Base-by-base conservation (phyloP, 1,284 basidiomycete species). In the Sanghuangporus weigelae region DNA sequence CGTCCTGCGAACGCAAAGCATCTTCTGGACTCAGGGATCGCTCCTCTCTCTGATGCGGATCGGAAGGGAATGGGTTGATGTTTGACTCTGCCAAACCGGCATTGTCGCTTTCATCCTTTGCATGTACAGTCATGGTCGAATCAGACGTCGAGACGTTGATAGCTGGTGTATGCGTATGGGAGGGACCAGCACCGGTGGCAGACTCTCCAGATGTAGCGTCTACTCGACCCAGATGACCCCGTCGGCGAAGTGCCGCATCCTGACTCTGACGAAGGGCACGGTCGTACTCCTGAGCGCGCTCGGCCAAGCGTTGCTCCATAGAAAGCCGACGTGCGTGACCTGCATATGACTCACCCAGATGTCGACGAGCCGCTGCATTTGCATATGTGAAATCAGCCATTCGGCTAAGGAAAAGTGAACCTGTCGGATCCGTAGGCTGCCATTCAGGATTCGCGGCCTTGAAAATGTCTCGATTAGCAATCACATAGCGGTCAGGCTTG, bases 401-500 rank as follows among this genome's bases (percentile, higher is more conserved):
- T 53, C 90, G 84, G 68, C 84, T 90, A 53, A 96, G 84, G 73
- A 94, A 95, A 12, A 95, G 78, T 1, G 93, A 95, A 6, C 92
- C 88, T 14, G 87, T 83, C 0, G 92, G 92, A 73, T 98, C 94
- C 1, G 84, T 80, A 1, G 95, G 95, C 68, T 87, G 91, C 95
- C 95, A 98, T 70, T 95, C 93, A 10, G 95, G 95, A 76, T 98
- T 93, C 11, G 93, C 90, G 51, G 93, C 93, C 83, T 89, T 65
- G 51, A 21, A 16, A 35, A 35, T 38, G 31, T 12, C 23, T 11
- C 14, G 14, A 50, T 48, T 36, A 59, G 44, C 14, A 21, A 10
- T 12, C 26, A 49, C 42, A 5, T 51, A 53, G 26, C 49, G 31
- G 31, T 39, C 16, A 16, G 36, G 4, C 35, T 49, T 21, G n/a